Evolutionary conservation across 495 filamentous ascomycete genomes (phyloP).

Genomic region (Penicillium coprophilum): DNA sequence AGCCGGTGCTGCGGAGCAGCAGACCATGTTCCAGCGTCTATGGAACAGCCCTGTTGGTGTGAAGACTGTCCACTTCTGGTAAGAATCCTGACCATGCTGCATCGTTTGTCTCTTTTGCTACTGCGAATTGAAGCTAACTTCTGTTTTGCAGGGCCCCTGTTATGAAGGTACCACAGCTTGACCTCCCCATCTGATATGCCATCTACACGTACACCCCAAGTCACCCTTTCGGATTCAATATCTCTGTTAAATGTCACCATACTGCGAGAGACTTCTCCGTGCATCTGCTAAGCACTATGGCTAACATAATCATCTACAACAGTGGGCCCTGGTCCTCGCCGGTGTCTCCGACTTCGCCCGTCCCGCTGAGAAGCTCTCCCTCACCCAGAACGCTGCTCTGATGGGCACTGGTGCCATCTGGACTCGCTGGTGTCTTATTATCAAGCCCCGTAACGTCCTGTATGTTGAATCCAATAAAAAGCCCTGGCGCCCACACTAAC

Average conservation of each 20-base stretch:
- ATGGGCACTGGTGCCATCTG: conserved; percentile 91
- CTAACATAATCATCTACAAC: conserved; percentile 22
- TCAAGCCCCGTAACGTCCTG: conserved; percentile 89
- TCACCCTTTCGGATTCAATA: not conserved
- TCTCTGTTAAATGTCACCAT: not conserved
- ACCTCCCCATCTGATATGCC: conserved; percentile 14
- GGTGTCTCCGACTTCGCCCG: conserved; percentile 89
- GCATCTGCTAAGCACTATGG: not conserved
- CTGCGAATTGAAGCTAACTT: conserved; percentile 16
- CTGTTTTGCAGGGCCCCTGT: conserved; percentile 68
- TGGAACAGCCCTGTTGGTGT: conserved; percentile 86
- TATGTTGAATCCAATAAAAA: conserved; percentile 38
- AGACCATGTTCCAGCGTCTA: conserved; percentile 66
- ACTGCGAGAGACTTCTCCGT: not conserved
- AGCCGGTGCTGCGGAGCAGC: conserved; percentile 49
- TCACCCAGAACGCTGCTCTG: conserved; percentile 86
- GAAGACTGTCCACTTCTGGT: conserved; percentile 99
- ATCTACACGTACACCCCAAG: not conserved
- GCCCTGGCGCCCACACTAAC: conserved; percentile 4
- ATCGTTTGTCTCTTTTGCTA: not conserved
- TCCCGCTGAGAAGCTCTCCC: conserved; percentile 86
- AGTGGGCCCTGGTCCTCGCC: conserved; percentile 90
- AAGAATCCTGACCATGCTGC: conserved; percentile 18
- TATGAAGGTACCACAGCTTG: conserved; percentile 72
- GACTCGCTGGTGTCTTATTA: conserved; percentile 98